Conservation (phyloP, 2,329 filamentous ascomycete species). For the Chaetothyriales sp. region DNA sequence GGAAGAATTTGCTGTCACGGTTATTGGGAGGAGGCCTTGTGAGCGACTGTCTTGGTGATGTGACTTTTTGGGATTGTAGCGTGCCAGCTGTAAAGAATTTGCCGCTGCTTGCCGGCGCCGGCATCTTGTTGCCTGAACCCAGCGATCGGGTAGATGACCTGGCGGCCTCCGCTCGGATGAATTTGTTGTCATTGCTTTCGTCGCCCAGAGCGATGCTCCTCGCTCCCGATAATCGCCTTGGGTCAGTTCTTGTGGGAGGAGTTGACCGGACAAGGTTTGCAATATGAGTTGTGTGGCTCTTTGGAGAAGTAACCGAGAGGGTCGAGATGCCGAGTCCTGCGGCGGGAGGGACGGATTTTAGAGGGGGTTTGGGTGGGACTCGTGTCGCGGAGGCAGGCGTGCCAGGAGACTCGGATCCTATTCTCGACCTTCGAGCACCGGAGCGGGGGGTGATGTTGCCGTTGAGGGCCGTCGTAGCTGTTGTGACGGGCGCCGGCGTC, state of each 20-base stretch:
- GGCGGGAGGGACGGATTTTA: conserved; percentile 8
- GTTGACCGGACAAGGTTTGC: conserved; percentile 2
- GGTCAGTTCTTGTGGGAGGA: conserved; percentile 6
- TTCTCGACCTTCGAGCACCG: conserved; percentile 54
- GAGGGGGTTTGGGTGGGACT: conserved; percentile 22
- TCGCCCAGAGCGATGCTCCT: conserved; percentile 26
- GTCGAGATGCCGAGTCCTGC: not conserved
- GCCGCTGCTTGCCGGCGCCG: conserved; percentile 15
- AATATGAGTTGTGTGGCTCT: conserved; percentile 3
- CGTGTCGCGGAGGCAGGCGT: conserved; percentile 34
- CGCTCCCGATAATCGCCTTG: conserved; percentile 21
- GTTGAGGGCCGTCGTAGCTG: conserved; percentile 44
- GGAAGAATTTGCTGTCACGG: conserved; percentile 43
- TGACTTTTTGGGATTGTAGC: conserved; percentile 3
- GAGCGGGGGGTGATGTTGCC: conserved; percentile 67
- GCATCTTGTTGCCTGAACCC: conserved; percentile 20
- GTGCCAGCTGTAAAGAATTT: conserved; percentile 19
- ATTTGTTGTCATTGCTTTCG: conserved; percentile 41
- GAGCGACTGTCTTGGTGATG: not conserved
- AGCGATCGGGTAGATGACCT: conserved; percentile 32
- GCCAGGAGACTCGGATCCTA: conserved; percentile 46
- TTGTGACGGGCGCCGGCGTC: conserved; percentile 11
- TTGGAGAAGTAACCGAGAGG: not conserved
- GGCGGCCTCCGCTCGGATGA: conserved; percentile 82
- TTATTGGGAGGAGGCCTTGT: not conserved